These are phyloP conservation scores for Rhodotorula sphaerocarpa DNA, from an alignment of 768 basidiomycete species.

Conservation along the genomic window DNA sequence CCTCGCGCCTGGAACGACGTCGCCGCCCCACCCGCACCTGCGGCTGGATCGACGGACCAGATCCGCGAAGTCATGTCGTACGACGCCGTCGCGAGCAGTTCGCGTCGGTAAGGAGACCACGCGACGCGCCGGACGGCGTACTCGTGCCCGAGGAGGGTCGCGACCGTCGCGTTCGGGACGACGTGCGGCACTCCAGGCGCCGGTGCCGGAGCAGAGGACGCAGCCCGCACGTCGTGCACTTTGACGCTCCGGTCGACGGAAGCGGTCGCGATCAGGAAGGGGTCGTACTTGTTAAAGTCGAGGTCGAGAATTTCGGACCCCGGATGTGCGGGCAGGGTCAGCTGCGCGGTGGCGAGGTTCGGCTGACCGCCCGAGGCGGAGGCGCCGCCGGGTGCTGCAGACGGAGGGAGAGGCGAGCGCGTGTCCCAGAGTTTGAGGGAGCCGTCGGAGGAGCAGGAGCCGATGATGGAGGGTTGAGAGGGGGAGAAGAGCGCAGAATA, in stretches of 20 bases:
- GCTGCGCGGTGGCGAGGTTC: slow-evolving; percentile 14
- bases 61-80: slow-evolving; percentile 95
- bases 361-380: slow-evolving; percentile 12
- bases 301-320: slow-evolving; percentile 61
- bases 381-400: background rate
- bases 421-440: slow-evolving; percentile 71
- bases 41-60: slow-evolving; percentile 50
- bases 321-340: slow-evolving; percentile 33
- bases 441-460: slow-evolving; percentile 80
- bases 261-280: slow-evolving; percentile 64
- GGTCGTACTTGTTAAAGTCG: slow-evolving; percentile 90
- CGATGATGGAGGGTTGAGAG: slow-evolving; percentile 70
- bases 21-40: background rate
- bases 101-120: slow-evolving; percentile 50
- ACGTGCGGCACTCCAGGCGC: slow-evolving; percentile 39
- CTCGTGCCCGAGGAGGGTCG: slow-evolving; percentile 69
- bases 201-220: slow-evolving; percentile 52
- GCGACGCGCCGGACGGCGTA: slow-evolving; percentile 82
- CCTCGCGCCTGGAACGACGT: slow-evolving; percentile 41
- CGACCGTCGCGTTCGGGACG: slow-evolving; percentile 25
- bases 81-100: slow-evolving; percentile 51
- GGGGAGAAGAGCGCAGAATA: slow-evolving; percentile 90
- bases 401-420: slow-evolving; percentile 30
- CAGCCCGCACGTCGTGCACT: slow-evolving; percentile 83
- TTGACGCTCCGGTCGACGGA: slow-evolving; percentile 69